Percentiles rank a stretch among this genome's conserved stretches.
Evolutionary conservation across 441 rosid genomes (phyloP).

Genomic region (Mallotus japonicus): DNA sequence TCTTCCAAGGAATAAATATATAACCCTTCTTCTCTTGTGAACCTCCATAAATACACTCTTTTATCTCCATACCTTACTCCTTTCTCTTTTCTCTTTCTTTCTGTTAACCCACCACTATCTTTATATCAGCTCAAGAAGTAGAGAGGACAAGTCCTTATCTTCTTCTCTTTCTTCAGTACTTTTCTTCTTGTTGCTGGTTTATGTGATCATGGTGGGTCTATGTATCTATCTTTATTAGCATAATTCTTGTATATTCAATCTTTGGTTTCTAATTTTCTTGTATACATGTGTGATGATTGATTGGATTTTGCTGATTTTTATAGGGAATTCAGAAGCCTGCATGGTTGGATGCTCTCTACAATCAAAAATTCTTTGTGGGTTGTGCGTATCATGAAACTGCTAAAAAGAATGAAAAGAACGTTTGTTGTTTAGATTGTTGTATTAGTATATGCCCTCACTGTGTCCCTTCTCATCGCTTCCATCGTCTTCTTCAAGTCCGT

Average conservation of each 20-base stretch:
- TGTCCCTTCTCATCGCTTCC: conserved; percentile 73
- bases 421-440: conserved; percentile 89
- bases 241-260: not conserved
- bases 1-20: conserved; percentile 59
- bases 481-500: conserved; percentile 88
- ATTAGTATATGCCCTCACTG: conserved; percentile 92
- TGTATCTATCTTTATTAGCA: not conserved
- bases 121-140: conserved; percentile 17
- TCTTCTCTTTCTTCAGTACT: too few relatives aligned
- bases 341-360: conserved; percentile 88
- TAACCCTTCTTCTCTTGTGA: conserved; percentile 46
- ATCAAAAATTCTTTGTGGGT: conserved; percentile 71
- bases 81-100: conserved; percentile 24
- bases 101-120: conserved; percentile 25
- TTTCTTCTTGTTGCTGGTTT: conserved; percentile 24
- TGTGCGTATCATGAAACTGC: conserved; percentile 72
- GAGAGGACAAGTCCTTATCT: conserved; percentile 8
- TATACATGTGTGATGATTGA: not conserved
- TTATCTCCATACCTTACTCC: conserved; percentile 33
- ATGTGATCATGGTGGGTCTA: conserved; percentile 54
- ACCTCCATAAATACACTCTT: conserved; percentile 68
- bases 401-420: conserved; percentile 92
- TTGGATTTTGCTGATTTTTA: not conserved
- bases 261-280: not conserved
- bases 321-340: conserved; percentile 85